Evolutionary conservation across 352 stramenopile genomes (phyloP).

Genomic region (Globisporangium abappressorium): DNA sequence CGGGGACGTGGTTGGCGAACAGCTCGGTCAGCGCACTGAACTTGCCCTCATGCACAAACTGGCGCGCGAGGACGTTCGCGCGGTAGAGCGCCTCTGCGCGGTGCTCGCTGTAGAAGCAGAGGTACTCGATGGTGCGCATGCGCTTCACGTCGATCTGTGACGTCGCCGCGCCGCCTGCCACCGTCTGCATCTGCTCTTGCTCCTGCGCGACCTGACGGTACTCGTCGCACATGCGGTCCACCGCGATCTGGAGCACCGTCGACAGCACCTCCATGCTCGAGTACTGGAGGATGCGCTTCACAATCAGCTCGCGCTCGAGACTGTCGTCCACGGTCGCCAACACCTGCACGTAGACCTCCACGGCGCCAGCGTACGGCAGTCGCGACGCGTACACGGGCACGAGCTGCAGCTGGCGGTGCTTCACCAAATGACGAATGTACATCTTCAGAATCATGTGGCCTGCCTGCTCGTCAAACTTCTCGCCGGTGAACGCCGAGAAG

Average conservation of each 20-base stretch:
- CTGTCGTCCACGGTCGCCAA: slow-evolving; percentile 54
- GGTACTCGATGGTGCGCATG: slow-evolving; percentile 64
- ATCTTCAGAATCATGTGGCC: slow-evolving; percentile 80
- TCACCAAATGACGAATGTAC: slow-evolving; percentile 81
- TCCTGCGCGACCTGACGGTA: slow-evolving; percentile 27
- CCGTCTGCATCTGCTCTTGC: slow-evolving; percentile 21
- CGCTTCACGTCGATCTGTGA: slow-evolving; percentile 51
- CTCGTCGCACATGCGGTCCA: slow-evolving; percentile 44
- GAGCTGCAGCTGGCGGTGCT: slow-evolving; percentile 72
- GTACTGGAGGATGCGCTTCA: slow-evolving; percentile 67
- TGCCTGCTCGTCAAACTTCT: slow-evolving; percentile 57
- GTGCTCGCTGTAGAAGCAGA: slow-evolving; percentile 75
- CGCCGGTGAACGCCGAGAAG: slow-evolving; percentile 65
- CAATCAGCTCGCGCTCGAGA: slow-evolving; percentile 62
- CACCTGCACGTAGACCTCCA: slow-evolving; percentile 77
- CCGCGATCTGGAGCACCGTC: slow-evolving; percentile 52
- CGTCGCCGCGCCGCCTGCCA: slow-evolving; percentile 23
- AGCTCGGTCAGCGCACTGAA: slow-evolving; percentile 55
- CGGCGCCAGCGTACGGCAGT: slow-evolving; percentile 51
- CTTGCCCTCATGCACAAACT: slow-evolving; percentile 77
- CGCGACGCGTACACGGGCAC: slow-evolving; percentile 71
- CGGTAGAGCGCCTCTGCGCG: slow-evolving; percentile 53
- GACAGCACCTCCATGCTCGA: slow-evolving; percentile 64
- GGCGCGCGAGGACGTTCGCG: slow-evolving; percentile 57
- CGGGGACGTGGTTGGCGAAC: slow-evolving; percentile 52